These are phyloP conservation scores for Omphalea diandra DNA, from an alignment of 441 rosid genomes.

Conservation along the genomic window DNA sequence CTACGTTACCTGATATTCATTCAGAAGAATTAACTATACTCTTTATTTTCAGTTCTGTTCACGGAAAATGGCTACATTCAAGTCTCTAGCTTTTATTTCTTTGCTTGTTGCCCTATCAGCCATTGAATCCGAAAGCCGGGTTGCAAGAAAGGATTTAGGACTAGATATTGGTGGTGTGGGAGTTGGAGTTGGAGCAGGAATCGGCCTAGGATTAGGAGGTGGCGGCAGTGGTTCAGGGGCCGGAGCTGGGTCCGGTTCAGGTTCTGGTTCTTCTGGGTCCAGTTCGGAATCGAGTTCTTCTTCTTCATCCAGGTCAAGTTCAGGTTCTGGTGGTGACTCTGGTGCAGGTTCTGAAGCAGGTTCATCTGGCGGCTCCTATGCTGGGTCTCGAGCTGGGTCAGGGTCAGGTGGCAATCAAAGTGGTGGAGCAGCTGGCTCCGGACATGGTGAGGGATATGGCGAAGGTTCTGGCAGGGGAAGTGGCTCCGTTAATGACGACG, in stretches of 20 bases:
- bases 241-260: too few relatives aligned
- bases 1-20: too few relatives aligned
- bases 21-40: too few relatives aligned
- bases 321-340: slow-evolving; percentile 18
- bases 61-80: slow-evolving; percentile 21
- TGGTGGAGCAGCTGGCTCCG: slow-evolving; percentile 24
- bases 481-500: background rate
- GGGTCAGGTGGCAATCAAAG: background rate
- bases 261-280: slow-evolving; percentile 33
- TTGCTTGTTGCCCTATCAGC: slow-evolving; percentile 31
- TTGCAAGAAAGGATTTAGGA: slow-evolving; percentile 62
- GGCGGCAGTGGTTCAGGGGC: slow-evolving; percentile 12
- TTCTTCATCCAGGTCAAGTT: slow-evolving; percentile 23
- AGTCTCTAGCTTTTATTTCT: slow-evolving; percentile 23
- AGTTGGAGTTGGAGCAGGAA: slow-evolving; percentile 22
- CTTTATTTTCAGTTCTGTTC: too few relatives aligned
- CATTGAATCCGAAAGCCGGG: slow-evolving; percentile 44
- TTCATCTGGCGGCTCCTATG: slow-evolving; percentile 57
- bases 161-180: slow-evolving; percentile 46
- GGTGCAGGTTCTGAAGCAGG: slow-evolving; percentile 63
- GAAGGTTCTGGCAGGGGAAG: slow-evolving; percentile 17
- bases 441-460: slow-evolving; percentile 45
- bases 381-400: slow-evolving; percentile 12
- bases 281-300: slow-evolving; percentile 34
- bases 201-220: slow-evolving; percentile 21